These are phyloP conservation scores for Tulasnella sp. DNA, from an alignment of 768 basidiomycete species.

Conservation along the genomic window DNA sequence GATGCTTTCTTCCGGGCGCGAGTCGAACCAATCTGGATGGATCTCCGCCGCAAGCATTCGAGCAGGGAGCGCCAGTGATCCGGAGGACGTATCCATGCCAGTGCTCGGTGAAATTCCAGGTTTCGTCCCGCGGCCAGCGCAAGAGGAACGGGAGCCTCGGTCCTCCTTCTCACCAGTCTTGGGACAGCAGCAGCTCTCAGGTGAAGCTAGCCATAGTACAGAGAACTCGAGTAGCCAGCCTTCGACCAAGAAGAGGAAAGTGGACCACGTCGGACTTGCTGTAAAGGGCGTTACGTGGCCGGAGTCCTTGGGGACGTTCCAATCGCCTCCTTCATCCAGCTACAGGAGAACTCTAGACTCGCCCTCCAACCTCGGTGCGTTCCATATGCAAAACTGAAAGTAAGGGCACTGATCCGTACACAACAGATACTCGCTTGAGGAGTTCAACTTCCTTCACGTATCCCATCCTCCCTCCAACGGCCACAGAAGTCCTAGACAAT, in stretches of 20 bases:
- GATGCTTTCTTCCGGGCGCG: not conserved
- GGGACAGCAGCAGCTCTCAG: not conserved
- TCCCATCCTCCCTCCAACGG: constrained; percentile 25
- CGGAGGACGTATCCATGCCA: not conserved
- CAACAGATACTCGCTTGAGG: not conserved
- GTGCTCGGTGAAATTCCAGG: not conserved
- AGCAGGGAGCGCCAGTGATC: not conserved
- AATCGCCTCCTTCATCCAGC: not conserved
- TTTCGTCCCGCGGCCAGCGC: not conserved
- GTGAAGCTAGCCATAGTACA: not conserved
- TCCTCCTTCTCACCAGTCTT: not conserved
- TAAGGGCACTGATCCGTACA: not conserved
- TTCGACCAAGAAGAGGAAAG: not conserved
- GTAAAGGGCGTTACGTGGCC: not conserved
- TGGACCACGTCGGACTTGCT: not conserved
- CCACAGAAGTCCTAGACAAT: constrained; percentile 34
- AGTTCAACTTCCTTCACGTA: constrained; percentile 10
- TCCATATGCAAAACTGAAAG: not conserved
- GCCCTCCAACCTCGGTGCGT: not conserved
- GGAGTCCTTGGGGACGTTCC: not conserved
- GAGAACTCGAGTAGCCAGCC: not conserved
- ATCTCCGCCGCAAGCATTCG: not conserved
- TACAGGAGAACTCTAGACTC: not conserved
- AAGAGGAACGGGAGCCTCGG: not conserved
- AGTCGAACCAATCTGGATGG: not conserved